These are phyloP conservation scores for Calonectria hongkongensis DNA, from an alignment of 2,329 filamentous ascomycete species.

Conservation along the genomic window DNA sequence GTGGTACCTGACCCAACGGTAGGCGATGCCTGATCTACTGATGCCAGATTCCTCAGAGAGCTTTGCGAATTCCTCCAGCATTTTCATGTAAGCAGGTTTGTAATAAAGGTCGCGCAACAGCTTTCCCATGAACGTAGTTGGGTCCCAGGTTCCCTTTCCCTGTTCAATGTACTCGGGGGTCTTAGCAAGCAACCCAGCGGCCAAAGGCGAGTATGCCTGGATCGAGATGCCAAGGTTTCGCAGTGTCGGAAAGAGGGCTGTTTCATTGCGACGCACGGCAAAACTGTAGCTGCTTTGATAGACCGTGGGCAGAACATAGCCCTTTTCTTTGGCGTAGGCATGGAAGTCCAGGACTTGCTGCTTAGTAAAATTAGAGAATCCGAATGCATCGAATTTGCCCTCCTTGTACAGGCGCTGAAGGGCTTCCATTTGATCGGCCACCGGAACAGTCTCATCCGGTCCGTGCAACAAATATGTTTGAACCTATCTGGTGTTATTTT, in stretches of 20 bases:
- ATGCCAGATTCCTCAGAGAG: constrained; percentile 15
- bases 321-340: constrained; percentile 14
- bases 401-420: constrained; percentile 10
- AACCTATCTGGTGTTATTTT: not conserved
- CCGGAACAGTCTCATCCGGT: constrained; percentile 13
- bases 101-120: constrained; percentile 16
- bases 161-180: constrained; percentile 28
- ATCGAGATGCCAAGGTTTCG: constrained; percentile 14
- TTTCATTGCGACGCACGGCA: constrained; percentile 22
- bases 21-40: constrained; percentile 8
- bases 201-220: constrained; percentile 24
- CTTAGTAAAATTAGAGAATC: constrained; percentile 23
- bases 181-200: constrained; percentile 7
- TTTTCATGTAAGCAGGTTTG: constrained; percentile 29
- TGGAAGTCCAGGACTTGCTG: constrained; percentile 25
- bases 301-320: constrained; percentile 25
- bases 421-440: constrained; percentile 14
- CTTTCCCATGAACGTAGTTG: not conserved
- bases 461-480: constrained; percentile 19
- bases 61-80: constrained; percentile 17
- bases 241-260: constrained; percentile 13
- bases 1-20: constrained; percentile 28
- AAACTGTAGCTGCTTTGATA: constrained; percentile 23
- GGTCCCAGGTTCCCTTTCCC: constrained; percentile 16
- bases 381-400: constrained; percentile 4